phyloP scores from a whole-genome alignment of 495 filamentous ascomycete species.

The Xylaria nigripes region DNA sequence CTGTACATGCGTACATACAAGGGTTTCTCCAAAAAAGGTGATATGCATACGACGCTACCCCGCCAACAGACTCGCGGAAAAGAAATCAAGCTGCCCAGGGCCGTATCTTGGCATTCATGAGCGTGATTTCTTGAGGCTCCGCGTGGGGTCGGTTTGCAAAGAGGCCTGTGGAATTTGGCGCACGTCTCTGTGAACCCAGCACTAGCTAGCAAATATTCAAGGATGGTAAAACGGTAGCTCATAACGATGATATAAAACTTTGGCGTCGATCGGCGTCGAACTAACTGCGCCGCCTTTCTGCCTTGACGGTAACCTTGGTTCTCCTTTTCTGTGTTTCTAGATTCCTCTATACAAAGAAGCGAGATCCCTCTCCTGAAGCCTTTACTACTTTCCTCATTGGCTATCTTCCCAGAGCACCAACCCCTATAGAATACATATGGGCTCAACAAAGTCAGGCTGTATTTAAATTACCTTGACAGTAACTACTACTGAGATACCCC shows the following conservation, averaged over 20 bases:
- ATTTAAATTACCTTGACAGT: background rate
- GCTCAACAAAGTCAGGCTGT: background rate
- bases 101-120: background rate
- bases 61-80: background rate
- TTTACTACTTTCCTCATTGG: background rate
- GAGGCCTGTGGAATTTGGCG: background rate
- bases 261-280: background rate
- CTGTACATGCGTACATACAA: slow-evolving; percentile 6
- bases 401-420: background rate
- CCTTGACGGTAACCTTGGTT: background rate
- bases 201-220: too few relatives aligned
- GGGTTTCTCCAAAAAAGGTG: background rate
- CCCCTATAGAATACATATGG: background rate
- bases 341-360: slow-evolving; percentile 9
- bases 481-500: background rate
- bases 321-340: background rate
- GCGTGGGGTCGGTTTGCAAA: background rate
- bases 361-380: slow-evolving; percentile 1
- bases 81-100: background rate
- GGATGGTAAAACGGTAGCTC: background rate
- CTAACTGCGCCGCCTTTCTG: slow-evolving; percentile 5
- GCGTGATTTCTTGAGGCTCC: slow-evolving; percentile 5
- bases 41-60: background rate
- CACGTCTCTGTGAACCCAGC: background rate
- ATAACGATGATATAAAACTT: background rate